Base-by-base conservation (phyloP, 2,329 filamentous ascomycete genomes). In the Myriosclerotinia duriaeana region DNA sequence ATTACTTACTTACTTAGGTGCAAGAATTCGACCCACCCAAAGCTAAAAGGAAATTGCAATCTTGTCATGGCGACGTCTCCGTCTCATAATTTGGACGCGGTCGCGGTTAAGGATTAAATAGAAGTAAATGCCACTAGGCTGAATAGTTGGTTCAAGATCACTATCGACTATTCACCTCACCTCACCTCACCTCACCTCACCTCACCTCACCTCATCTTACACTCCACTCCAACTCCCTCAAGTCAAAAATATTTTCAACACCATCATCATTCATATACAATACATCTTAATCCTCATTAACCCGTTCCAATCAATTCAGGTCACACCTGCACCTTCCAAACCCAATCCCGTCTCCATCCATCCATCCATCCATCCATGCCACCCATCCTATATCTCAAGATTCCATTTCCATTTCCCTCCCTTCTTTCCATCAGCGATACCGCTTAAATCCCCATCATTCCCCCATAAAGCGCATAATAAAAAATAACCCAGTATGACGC, bases 231-330 rank as follows among this genome's bases (percentile, higher is more conserved):
- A 36, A 36, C 30, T 59, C 26, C 12, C 56, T 48, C 30, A 12
- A 36, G 12, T 12, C 20, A 15, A 59, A 5, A 34, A 50, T 26
- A 50, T 14, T 36, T 38, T 61, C 46, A 46, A 48, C 34, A 20
- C 50, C 44, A 61, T 60, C 58, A 52, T 60, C 58, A 50, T 61
- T 61, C 20, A 22, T 61, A 61, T 61, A 50, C 44, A 61, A 61
- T 61, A 61, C 58, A 61, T 36, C n/a, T 14, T 26, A 46, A 46
- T 36, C 8, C 8, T 52, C 22, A 52, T 52, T 17, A 34, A 55
- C n/a, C 34, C 17, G 58, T 52, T 50, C 30, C 42, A 11, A 50
- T 36, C 44, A 50, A 50, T 14, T 38, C 30, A 17, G 12, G 9
- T 61, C 34, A 61, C 4, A 14, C 14, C n/a, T 15, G 42, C 58